Base-by-base conservation (phyloP, 768 basidiomycete species). In the Stropharia rugosoannulata region DNA sequence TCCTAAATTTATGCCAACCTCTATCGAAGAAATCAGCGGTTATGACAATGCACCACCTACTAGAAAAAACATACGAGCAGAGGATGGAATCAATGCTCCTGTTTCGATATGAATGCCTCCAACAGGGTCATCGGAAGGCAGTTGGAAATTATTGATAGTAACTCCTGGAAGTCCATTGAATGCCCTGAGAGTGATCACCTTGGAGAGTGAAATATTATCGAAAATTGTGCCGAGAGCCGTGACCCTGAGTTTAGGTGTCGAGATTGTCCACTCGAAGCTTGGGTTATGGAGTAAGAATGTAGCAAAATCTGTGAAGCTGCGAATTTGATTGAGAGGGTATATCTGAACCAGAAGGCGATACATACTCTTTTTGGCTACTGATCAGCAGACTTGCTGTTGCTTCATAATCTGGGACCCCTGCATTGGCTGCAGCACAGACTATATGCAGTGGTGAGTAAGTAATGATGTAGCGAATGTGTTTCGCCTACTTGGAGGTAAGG, bases 81-180 rank as follows among this genome's bases (percentile, higher is more conserved):
- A 72, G 12, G 87, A 89, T 10, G 85, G 86, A 58, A 89, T 88
- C 18, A 69, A 53, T 0, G 85, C 79, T 65, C 86, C 85, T 4
- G 85, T 87, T 60, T 85, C 84, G 49, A 89, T 84, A 49, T 80
- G 80, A 56, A 89, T 89, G 27, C 87, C 87, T 52, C 87, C 87
- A 36, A 79, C 80, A 41, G 84, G 77, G 61, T 86, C 82, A 59
- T 89, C 86, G 3, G 79, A 79, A 0, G 87, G 87, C 54, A 89
- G 74, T 64, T 84, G 72, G 73, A 89, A 89, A 70, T 88, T 85
- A 58, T 76, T 81, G 64, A 90, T 87, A 5, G 81, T 83, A 41
- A 89, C 84, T 5, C 87, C 87, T 7, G 85, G 85, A 6, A 90
- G 72, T 29, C 79, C 79, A 56, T 90, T 84, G 68, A 90, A 90